Base-by-base conservation (phyloP, 176 grass and related monocot genomes). In the Lolium rigidum region DNA sequence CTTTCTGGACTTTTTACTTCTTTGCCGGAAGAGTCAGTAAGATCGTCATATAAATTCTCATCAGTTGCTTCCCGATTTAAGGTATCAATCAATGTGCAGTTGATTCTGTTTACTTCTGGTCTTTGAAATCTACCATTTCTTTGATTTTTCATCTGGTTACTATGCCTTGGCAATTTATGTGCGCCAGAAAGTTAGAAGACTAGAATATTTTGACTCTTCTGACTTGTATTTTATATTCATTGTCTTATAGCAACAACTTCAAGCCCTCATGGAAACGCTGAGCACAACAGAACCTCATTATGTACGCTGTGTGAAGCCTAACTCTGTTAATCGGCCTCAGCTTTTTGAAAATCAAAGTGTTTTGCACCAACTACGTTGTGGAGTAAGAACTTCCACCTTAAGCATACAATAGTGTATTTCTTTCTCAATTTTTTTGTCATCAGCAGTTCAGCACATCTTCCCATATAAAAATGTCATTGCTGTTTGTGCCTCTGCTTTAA, bases 211-310 rank as follows among this genome's bases (percentile, higher is more conserved):
- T 70, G 18, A 62, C 26, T 51, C 74, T 61, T 85, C 80, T 87
- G 58, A 74, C 74, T 43, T 18, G 20, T 55, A 14, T 48, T 35
- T 56, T 26, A 79, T 65, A 21, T 78, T 59, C 28, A 52, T 86
- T 87, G 10, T 87, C 86, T 73, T 66, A 43, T 82, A 99, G 97
- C 97, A 96, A 94, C 97, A 99, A 99, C 90, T 98, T 62, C 97
- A 98, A 91, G 84, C 97, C n/a, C 97, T 99, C 76, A 99, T 99
- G 97, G 97, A 99, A 83, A 99, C 92, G 15, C 88, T 99, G 21
- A 99, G 86, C 79, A 89, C 88, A 7, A 99, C 97, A 18, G 94
- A 96, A 79, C 94, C 97, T 88, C 97, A 99, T 71, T 99, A 99
- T 37, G 86, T 99, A 78, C 90, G 97, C 75, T 99, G 97, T 47